Percentiles rank a stretch among this genome's conserved stretches.
phyloP scores from a whole-genome alignment of 2,329 filamentous ascomycete species.

The Xylaria sp. region DNA sequence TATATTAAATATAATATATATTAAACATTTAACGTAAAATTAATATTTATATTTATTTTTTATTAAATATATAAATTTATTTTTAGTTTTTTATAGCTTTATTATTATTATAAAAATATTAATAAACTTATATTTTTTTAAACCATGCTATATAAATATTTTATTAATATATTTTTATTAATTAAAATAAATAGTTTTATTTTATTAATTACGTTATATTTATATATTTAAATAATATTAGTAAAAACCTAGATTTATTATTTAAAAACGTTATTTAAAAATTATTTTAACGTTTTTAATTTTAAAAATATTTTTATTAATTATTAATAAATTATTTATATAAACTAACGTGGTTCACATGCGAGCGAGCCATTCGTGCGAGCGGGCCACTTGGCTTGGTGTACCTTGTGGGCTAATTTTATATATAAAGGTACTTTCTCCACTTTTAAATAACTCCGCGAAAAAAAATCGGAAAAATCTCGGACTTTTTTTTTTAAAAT shows the following conservation, averaged over 20 bases:
- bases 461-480: too few relatives aligned
- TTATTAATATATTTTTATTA: constrained; percentile 26
- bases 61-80: constrained; percentile 6
- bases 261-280: constrained; percentile 5
- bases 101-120: too few relatives aligned
- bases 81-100: not conserved
- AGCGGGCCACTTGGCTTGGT: too few relatives aligned
- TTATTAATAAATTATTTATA: constrained; percentile 17
- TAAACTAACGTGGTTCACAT: too few relatives aligned
- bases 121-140: too few relatives aligned
- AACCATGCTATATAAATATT: not conserved
- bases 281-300: too few relatives aligned
- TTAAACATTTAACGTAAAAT: constrained; percentile 12
- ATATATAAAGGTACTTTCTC: too few relatives aligned
- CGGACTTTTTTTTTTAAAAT: too few relatives aligned
- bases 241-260: constrained; percentile 9
- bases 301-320: not conserved
- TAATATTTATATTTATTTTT: too few relatives aligned
- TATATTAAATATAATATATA: constrained; percentile 20
- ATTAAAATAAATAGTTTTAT: constrained; percentile 24
- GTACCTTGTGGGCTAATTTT: too few relatives aligned
- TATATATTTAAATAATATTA: constrained; percentile 23
- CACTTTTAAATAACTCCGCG: too few relatives aligned
- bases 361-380: too few relatives aligned
- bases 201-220: constrained; percentile 1